Percentiles rank a stretch among this genome's conserved stretches.
Evolutionary conservation across 2,329 filamentous ascomycete species (phyloP).

Genomic region (Colletotrichum cereale): DNA sequence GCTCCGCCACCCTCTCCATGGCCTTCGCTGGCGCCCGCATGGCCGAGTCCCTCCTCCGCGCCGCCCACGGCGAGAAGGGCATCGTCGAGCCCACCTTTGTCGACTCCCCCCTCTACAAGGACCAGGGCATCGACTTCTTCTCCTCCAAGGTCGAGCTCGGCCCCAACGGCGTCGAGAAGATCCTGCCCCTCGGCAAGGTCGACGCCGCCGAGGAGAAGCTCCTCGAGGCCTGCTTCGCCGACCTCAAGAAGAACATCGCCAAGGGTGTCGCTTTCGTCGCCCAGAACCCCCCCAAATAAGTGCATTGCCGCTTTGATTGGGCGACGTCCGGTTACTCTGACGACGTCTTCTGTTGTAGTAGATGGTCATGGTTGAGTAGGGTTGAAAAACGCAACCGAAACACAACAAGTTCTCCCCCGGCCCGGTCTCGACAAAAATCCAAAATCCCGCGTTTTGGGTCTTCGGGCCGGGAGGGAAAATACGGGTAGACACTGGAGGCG

Average conservation of each 20-base stretch:
- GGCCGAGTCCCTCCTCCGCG: constrained; percentile 94
- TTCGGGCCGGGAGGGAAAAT: constrained; percentile 21
- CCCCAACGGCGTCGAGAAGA: constrained; percentile 95
- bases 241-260: constrained; percentile 94
- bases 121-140: constrained; percentile 98
- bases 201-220: constrained; percentile 90
- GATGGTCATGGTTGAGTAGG: constrained; percentile 39
- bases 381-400: constrained; percentile 25
- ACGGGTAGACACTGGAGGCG: constrained; percentile 34
- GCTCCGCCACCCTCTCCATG: constrained; percentile 98
- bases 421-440: constrained; percentile 21
- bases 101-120: constrained; percentile 97
- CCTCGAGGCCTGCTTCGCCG: constrained; percentile 84
- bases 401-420: constrained; percentile 25
- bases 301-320: not conserved
- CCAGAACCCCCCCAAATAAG: constrained; percentile 71
- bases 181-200: constrained; percentile 87
- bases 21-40: constrained; percentile 89
- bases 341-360: constrained; percentile 19
- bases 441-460: constrained; percentile 10
- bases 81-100: constrained; percentile 97
- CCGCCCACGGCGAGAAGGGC: constrained; percentile 92
- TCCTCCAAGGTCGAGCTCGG: constrained; percentile 95
- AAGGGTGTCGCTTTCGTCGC: constrained; percentile 81
- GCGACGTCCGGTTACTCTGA: not conserved